Evolutionary conservation across 805 yeast genomes (phyloP).

Genomic region (Metschnikowia reukaufii): DNA sequence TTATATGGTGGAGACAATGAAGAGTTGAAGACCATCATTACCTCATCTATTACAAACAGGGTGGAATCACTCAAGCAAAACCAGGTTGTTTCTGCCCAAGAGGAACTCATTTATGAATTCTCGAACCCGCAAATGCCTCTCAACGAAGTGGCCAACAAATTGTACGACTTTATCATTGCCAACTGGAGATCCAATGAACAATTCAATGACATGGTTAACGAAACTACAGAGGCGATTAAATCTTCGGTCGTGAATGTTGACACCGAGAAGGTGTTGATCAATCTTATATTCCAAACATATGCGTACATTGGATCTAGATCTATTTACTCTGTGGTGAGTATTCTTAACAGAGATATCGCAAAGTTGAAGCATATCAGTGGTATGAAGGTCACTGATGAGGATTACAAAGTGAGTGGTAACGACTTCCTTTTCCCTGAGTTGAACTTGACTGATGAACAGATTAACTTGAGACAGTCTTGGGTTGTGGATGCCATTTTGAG

Average conservation of each 20-base stretch:
- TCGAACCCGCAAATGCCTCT: conserved; percentile 39
- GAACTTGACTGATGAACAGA: conserved; percentile 26
- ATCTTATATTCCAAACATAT: conserved; percentile 65
- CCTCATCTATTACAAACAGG: conserved; percentile 26
- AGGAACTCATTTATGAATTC: conserved; percentile 38
- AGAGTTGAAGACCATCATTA: conserved; percentile 27
- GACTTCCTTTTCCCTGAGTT: conserved; percentile 34
- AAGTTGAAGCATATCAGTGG: conserved; percentile 42
- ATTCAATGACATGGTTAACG: conserved; percentile 34
- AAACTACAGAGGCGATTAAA: conserved; percentile 27
- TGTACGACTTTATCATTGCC: conserved; percentile 41
- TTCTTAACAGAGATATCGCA: conserved; percentile 39
- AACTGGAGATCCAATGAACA: conserved; percentile 41
- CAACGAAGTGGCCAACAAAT: conserved; percentile 35
- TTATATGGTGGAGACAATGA: conserved; percentile 35
- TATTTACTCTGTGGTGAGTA: conserved; percentile 51
- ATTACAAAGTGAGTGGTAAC: conserved; percentile 27
- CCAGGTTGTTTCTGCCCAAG: conserved; percentile 33
- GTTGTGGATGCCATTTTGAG: conserved; percentile 41
- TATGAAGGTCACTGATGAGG: conserved; percentile 28
- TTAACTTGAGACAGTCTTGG: conserved; percentile 33
- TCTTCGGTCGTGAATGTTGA: conserved; percentile 21
- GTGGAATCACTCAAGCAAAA: conserved; percentile 23
- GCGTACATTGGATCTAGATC: conserved; percentile 88
- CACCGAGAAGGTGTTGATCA: conserved; percentile 45